phyloP scores from a whole-genome alignment of 2,329 filamentous ascomycete genomes.

The Colletotrichum nymphaeae region DNA sequence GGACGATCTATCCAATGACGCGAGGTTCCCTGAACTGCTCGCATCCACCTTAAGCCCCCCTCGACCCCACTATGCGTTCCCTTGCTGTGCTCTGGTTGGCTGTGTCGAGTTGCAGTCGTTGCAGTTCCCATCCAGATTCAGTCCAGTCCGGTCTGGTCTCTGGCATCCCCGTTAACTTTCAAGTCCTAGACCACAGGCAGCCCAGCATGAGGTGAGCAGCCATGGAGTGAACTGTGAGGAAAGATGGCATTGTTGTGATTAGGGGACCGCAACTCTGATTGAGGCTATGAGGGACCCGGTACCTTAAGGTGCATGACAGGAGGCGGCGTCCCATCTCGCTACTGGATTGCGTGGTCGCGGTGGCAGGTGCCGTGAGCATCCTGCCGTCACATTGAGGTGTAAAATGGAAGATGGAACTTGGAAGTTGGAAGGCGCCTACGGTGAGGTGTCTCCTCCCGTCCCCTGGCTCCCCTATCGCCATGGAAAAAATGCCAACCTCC shows the following conservation, averaged over 20 bases:
- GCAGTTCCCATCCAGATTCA: slow-evolving; percentile 20
- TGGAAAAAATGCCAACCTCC: slow-evolving; percentile 5
- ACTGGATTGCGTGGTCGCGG: background rate
- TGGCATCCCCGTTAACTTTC: background rate
- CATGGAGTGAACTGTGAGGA: background rate
- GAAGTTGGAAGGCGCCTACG: background rate
- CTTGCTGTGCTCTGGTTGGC: slow-evolving; percentile 18
- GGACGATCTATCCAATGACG: slow-evolving; percentile 22
- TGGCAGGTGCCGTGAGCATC: too few relatives aligned
- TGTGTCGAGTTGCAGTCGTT: slow-evolving; percentile 4
- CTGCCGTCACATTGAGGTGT: too few relatives aligned
- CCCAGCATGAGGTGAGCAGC: background rate
- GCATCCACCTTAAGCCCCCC: slow-evolving; percentile 1
- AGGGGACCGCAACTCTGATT: background rate
- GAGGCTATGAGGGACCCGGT: too few relatives aligned
- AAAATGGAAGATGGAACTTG: too few relatives aligned
- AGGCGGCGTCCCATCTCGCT: slow-evolving; percentile 16
- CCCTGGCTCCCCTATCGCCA: slow-evolving; percentile 7
- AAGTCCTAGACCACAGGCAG: too few relatives aligned
- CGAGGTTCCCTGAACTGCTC: background rate
- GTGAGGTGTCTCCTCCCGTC: background rate
- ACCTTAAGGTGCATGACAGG: slow-evolving; percentile 3
- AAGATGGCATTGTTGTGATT: background rate
- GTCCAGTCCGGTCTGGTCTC: slow-evolving; percentile 5
- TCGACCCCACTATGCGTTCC: background rate